These are phyloP conservation scores for Davidsoniella eucalypti DNA, from an alignment of 2,329 filamentous ascomycete species.

Conservation along the genomic window DNA sequence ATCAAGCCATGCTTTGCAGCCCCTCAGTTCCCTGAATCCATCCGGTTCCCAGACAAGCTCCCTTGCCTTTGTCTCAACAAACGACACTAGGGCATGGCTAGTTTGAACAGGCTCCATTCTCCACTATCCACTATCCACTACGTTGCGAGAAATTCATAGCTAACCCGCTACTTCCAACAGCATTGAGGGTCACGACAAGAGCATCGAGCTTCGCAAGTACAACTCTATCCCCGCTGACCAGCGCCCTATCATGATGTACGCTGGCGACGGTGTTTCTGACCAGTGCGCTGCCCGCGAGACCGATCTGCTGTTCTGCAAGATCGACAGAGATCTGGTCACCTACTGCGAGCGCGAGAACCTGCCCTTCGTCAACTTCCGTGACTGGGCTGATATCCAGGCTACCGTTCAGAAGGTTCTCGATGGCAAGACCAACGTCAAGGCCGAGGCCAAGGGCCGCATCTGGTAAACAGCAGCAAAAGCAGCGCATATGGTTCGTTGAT, in stretches of 20 bases:
- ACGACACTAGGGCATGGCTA: too few species aligned
- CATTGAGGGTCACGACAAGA: conserved; percentile 94
- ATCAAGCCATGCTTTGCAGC: too few species aligned
- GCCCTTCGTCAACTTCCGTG: conserved; percentile 73
- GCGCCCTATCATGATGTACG: conserved; percentile 79
- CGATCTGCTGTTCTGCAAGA: conserved; percentile 85
- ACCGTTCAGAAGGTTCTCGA: conserved; percentile 63
- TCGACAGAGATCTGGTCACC: conserved; percentile 62
- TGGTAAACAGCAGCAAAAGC: conserved; percentile 3
- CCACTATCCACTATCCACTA: neutral
- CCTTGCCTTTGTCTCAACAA: too few species aligned
- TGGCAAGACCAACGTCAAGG: conserved; percentile 52
- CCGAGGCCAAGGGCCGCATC: conserved; percentile 41
- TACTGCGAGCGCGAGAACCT: conserved; percentile 75
- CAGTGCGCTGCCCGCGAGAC: conserved; percentile 84
- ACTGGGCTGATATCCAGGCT: conserved; percentile 64
- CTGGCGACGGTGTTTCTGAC: conserved; percentile 86
- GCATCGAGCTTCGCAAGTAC: conserved; percentile 76
- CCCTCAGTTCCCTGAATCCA: too few species aligned
- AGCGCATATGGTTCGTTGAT: neutral
- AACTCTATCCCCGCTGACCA: conserved; percentile 47
- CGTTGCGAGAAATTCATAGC: conserved; percentile 2
- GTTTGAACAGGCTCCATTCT: neutral
- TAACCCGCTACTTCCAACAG: conserved; percentile 24
- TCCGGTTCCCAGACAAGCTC: too few species aligned